These are phyloP conservation scores for Boletus pseudopeckii DNA, from an alignment of 768 basidiomycete genomes.

Conservation along the genomic window DNA sequence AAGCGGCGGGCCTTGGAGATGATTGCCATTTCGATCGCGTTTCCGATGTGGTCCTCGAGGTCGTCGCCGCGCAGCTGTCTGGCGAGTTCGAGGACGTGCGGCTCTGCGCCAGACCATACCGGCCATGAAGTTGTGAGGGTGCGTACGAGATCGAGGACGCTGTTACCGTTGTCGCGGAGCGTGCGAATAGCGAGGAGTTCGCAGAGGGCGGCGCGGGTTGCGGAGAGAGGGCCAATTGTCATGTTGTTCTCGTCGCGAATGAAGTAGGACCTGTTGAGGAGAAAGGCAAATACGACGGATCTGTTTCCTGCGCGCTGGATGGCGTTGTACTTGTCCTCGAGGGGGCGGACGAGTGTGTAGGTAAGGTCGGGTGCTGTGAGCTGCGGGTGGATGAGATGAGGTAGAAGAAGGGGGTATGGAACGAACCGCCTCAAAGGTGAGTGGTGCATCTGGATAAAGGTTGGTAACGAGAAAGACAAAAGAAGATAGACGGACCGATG, in stretches of 20 bases:
- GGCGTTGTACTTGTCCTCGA: constrained; percentile 80
- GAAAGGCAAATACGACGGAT: constrained; percentile 82
- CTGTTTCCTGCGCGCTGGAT: constrained; percentile 74
- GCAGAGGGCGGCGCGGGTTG: constrained; percentile 77
- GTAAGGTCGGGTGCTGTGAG: constrained; percentile 83
- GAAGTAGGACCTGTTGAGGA: constrained; percentile 86
- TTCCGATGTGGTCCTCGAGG: constrained; percentile 77
- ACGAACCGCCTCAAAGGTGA: constrained; percentile 75
- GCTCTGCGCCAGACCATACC: constrained; percentile 73
- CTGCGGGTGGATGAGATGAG: constrained; percentile 36
- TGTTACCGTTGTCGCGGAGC: constrained; percentile 68
- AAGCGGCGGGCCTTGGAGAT: constrained; percentile 83
- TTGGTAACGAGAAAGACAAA: constrained; percentile 1
- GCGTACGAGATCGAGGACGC: constrained; percentile 64
- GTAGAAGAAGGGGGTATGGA: neutral
- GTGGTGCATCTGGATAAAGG: constrained; percentile 66
- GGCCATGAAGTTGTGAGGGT: constrained; percentile 77
- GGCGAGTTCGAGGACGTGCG: constrained; percentile 52
- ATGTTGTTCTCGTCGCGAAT: constrained; percentile 66
- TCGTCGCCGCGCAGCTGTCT: constrained; percentile 66
- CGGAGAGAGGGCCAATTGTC: constrained; percentile 64
- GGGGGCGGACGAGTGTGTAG: constrained; percentile 84
- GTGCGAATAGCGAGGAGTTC: constrained; percentile 85
- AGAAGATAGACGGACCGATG: constrained; percentile 48
- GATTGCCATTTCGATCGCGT: constrained; percentile 92